phyloP scores from a whole-genome alignment of 2,329 filamentous ascomycete species.

The Penicillium sp. region DNA sequence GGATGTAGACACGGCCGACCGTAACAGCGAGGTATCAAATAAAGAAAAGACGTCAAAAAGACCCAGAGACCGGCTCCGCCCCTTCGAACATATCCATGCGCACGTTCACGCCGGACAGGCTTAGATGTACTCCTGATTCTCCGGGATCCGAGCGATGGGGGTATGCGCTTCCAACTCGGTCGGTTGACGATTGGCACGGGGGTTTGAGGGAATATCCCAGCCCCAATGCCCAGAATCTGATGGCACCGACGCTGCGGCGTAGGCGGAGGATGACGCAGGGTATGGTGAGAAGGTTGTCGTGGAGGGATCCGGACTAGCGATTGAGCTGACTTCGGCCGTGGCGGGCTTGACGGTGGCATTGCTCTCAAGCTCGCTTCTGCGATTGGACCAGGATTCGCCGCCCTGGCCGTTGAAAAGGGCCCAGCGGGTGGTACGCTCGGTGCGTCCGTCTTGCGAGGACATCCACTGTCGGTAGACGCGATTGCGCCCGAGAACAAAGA shows the following conservation, averaged over 20 bases:
- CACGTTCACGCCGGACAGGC: background rate
- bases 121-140: too few species aligned
- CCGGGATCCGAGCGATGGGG: background rate
- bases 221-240: conserved; percentile 1
- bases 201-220: conserved; percentile 1
- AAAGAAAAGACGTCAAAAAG: too few species aligned
- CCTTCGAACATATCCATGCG: too few species aligned
- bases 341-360: conserved; percentile 3
- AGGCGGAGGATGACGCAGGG: background rate
- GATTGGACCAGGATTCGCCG: conserved; percentile 11
- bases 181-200: conserved; percentile 1
- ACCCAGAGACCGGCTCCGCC: too few species aligned
- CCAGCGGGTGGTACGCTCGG: conserved; percentile 35
- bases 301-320: background rate
- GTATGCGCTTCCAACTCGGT: conserved; percentile 2
- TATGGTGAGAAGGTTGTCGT: background rate
- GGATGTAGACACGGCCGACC: too few species aligned
- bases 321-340: conserved; percentile 4
- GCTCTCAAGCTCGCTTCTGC: conserved; percentile 19
- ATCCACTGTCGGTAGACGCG: conserved; percentile 36
- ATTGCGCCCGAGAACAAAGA: conserved; percentile 39
- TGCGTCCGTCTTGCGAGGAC: conserved; percentile 33
- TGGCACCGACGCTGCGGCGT: conserved; percentile 1
- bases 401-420: conserved; percentile 25
- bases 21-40: too few species aligned